These are phyloP conservation scores for Zymoseptoria pseudotritici DNA, from an alignment of 2,329 filamentous ascomycete genomes.

Conservation along the genomic window DNA sequence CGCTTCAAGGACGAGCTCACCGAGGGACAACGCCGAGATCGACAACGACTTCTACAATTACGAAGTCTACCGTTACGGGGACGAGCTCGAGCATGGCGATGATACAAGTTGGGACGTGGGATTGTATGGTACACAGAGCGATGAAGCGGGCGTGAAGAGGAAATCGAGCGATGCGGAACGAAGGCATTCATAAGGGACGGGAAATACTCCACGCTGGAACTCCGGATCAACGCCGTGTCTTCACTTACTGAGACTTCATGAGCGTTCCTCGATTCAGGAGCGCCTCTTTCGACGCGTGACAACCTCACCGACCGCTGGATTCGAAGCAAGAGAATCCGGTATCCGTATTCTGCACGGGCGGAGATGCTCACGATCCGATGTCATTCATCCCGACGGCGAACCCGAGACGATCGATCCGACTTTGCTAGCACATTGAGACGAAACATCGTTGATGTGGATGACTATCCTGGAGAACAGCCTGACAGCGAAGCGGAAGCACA, in stretches of 20 bases:
- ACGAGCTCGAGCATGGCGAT: constrained; percentile 42
- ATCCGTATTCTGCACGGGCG: no score
- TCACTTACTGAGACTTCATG: no score
- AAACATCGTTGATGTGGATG: constrained; percentile 8
- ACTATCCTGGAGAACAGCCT: constrained; percentile 3
- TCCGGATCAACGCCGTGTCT: no score
- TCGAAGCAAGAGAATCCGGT: no score
- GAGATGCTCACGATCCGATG: neutral
- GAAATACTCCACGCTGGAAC: no score
- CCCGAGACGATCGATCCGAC: constrained; percentile 10
- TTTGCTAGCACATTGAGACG: constrained; percentile 6
- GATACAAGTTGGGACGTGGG: constrained; percentile 39
- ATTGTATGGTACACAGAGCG: constrained; percentile 10
- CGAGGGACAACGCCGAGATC: constrained; percentile 35
- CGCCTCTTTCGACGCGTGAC: no score
- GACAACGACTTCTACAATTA: constrained; percentile 31
- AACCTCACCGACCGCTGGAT: no score
- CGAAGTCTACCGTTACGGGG: constrained; percentile 43
- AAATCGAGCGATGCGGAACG: constrained; percentile 17
- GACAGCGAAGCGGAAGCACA: constrained; percentile 8
- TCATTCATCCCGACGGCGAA: constrained; percentile 6
- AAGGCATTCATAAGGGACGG: neutral
- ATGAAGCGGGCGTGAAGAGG: constrained; percentile 24
- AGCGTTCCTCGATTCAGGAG: no score
- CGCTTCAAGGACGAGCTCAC: constrained; percentile 40